These are phyloP conservation scores for Rhypophila decipiens DNA, from an alignment of 495 filamentous ascomycete species.

Conservation along the genomic window DNA sequence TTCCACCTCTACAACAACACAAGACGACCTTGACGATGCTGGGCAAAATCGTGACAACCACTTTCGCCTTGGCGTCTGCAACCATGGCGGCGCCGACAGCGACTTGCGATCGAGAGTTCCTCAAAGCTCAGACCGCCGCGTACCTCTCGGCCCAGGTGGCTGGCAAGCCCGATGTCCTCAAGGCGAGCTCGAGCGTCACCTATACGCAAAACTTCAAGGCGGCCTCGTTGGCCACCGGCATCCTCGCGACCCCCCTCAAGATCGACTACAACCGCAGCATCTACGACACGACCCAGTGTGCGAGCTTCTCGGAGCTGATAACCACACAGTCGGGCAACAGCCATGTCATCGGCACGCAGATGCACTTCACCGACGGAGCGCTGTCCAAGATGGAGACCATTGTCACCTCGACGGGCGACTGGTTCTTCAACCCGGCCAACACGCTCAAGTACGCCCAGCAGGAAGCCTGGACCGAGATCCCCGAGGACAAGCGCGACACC, in stretches of 20 bases:
- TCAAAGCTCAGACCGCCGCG: constrained; percentile 9
- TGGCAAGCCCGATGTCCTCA: constrained; percentile 9
- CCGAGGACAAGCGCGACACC: constrained; percentile 26
- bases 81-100: constrained; percentile 3
- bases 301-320: constrained; percentile 44
- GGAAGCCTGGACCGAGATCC: constrained; percentile 42
- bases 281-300: constrained; percentile 41
- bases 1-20: not conserved
- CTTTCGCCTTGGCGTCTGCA: not conserved
- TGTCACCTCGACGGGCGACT: constrained; percentile 37
- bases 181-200: constrained; percentile 7
- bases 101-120: constrained; percentile 15
- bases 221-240: constrained; percentile 26
- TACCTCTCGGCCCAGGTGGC: constrained; percentile 14
- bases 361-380: constrained; percentile 31
- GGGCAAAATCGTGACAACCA: not conserved
- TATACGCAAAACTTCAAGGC: constrained; percentile 38
- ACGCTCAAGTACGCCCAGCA: constrained; percentile 36
- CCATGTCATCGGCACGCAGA: constrained; percentile 42
- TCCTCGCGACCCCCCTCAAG: constrained; percentile 37
- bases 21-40: not conserved
- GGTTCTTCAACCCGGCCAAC: constrained; percentile 45
- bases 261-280: constrained; percentile 44
- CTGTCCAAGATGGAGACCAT: constrained; percentile 34
- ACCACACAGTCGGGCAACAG: constrained; percentile 34